Conservation (phyloP, 306 rosid genomes). For the Fragaria iinumae region DNA sequence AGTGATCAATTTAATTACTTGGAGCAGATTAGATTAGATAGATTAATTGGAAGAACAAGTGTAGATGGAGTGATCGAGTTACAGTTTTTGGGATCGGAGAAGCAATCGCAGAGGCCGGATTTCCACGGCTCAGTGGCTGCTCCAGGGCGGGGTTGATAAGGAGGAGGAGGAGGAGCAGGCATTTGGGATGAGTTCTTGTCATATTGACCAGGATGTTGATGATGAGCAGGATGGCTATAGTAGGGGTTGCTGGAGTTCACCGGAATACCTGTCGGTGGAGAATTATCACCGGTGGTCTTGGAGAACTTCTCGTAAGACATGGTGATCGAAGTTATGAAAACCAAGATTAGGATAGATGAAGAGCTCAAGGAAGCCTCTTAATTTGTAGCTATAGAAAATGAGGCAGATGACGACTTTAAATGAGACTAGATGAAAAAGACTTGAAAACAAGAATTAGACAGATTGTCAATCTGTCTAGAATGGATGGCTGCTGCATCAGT, state of each 20-base stretch:
- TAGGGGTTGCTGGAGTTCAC: conserved; percentile 15
- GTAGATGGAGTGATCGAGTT: not conserved
- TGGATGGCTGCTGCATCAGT: not conserved
- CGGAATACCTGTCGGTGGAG: conserved; percentile 6
- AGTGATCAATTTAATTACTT: not conserved
- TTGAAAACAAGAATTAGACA: not conserved
- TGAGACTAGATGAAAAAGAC: not conserved
- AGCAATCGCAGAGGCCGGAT: conserved; percentile 60
- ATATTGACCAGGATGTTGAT: not conserved
- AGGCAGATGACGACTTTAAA: not conserved
- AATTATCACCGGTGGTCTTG: not conserved
- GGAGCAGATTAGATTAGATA: not conserved
- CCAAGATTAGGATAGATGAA: not conserved
- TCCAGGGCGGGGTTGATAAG: conserved; percentile 10
- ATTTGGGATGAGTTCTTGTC: not conserved
- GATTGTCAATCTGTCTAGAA: not conserved
- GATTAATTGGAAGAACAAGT: not conserved
- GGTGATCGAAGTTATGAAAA: not conserved
- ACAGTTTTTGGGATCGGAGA: conserved; percentile 44
- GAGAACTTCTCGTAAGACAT: conserved; percentile 9
- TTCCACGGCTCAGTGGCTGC: conserved; percentile 44
- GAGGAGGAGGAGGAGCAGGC: not conserved
- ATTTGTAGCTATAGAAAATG: not conserved
- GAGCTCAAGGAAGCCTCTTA: not conserved
- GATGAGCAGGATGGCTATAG: conserved; percentile 2